Evolutionary conservation across 805 yeast genomes (phyloP).

Genomic region (Komagataella pseudopastoris): DNA sequence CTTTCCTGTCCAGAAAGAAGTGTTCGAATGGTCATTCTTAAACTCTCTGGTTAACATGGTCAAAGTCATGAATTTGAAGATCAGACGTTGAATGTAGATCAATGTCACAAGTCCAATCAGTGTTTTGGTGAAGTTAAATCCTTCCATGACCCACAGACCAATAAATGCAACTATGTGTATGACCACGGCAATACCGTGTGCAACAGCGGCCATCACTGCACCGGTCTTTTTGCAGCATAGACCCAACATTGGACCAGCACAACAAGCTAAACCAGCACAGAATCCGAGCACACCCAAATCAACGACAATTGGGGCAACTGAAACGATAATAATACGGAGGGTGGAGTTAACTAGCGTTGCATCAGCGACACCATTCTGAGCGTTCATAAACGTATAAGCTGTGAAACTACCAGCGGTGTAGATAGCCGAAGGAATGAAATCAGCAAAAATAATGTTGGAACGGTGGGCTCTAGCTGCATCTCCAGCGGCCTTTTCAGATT

Average conservation of each 20-base stretch:
- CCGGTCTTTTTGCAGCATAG: constrained; percentile 96
- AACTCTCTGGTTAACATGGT: constrained; percentile 84
- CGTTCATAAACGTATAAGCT: constrained; percentile 72
- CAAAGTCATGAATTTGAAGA: constrained; percentile 75
- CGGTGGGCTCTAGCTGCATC: constrained; percentile 77
- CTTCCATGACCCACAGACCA: constrained; percentile 94
- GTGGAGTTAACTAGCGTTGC: constrained; percentile 50
- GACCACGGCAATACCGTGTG: constrained; percentile 90
- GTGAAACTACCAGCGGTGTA: constrained; percentile 72
- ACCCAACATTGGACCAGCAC: constrained; percentile 93
- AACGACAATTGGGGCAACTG: constrained; percentile 84
- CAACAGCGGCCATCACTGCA: constrained; percentile 88
- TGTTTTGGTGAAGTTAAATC: constrained; percentile 80
- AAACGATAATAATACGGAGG: constrained; percentile 61
- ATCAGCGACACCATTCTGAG: constrained; percentile 67
- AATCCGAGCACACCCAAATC: constrained; percentile 76
- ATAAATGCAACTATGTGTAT: constrained; percentile 80
- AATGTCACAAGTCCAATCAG: constrained; percentile 75
- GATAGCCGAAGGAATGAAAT: constrained; percentile 54
- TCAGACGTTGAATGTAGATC: constrained; percentile 75
- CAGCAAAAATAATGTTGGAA: constrained; percentile 57
- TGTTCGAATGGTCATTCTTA: constrained; percentile 88
- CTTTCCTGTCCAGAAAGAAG: constrained; percentile 99
- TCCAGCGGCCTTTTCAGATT: constrained; percentile 74
- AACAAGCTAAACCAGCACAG: constrained; percentile 78